Evolutionary conservation across 768 basidiomycete species (phyloP).

Genomic region (Lentinus tigrinus): DNA sequence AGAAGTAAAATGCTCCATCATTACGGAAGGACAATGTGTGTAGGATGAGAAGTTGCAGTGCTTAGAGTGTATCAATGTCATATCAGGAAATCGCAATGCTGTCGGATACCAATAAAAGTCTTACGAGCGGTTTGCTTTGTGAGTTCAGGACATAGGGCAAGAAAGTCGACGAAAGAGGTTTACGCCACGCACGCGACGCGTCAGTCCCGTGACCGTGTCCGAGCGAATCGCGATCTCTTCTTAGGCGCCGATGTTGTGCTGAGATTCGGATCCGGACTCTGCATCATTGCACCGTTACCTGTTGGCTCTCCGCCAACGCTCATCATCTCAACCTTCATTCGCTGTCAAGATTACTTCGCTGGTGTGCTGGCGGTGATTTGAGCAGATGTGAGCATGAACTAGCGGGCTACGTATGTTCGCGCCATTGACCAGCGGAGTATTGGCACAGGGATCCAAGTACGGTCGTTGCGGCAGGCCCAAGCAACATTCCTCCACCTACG

Average conservation of each 20-base stretch:
- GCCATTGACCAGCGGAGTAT: neutral
- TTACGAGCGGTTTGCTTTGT: neutral
- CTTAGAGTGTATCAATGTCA: slow-evolving; percentile 12
- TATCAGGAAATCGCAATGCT: slow-evolving; percentile 4
- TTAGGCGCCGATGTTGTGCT: neutral
- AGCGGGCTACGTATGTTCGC: too few species aligned
- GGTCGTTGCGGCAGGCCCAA: slow-evolving; percentile 6
- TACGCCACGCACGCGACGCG: slow-evolving; percentile 18
- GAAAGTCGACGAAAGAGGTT: too few species aligned
- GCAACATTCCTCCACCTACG: slow-evolving; percentile 1
- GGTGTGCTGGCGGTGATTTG: neutral
- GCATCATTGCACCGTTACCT: neutral
- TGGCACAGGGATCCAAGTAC: neutral
- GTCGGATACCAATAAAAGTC: neutral
- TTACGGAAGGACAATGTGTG: neutral
- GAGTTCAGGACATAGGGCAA: too few species aligned
- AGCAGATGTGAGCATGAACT: neutral
- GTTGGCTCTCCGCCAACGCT: neutral
- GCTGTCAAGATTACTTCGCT: too few species aligned
- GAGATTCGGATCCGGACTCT: neutral
- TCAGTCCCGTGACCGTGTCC: slow-evolving; percentile 13
- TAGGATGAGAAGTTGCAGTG: slow-evolving; percentile 14
- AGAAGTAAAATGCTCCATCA: slow-evolving; percentile 32
- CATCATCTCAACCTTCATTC: neutral
- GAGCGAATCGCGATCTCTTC: neutral